phyloP scores from a whole-genome alignment of 257 asterid genomes.

The Ehretia macrophylla region DNA sequence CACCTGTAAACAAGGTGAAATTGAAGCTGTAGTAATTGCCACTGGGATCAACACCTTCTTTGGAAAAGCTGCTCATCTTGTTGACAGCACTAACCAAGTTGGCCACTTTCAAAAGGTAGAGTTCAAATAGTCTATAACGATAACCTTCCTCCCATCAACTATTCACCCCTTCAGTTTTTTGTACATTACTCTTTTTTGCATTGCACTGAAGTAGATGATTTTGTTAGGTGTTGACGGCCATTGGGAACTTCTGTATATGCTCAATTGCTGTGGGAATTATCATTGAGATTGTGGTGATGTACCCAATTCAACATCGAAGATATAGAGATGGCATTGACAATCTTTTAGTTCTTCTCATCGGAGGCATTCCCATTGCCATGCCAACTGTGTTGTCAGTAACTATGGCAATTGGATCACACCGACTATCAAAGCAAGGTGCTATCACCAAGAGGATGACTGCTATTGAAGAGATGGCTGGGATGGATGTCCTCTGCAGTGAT shows the following conservation, averaged over 20 bases:
- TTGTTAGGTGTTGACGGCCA: conserved; percentile 74
- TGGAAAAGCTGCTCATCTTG: conserved; percentile 62
- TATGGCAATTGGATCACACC: conserved; percentile 83
- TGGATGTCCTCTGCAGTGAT: conserved; percentile 85
- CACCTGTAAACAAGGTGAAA: conserved; percentile 57
- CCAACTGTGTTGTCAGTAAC: conserved; percentile 79
- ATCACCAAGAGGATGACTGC: conserved; percentile 92
- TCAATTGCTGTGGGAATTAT: conserved; percentile 59
- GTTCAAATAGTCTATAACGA: no score
- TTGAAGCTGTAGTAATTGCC: conserved; percentile 57
- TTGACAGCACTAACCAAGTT: conserved; percentile 46
- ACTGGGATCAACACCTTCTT: conserved; percentile 55
- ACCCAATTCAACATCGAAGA: conserved; percentile 45
- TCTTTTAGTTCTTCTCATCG: conserved; percentile 62
- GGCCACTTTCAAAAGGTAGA: conserved; percentile 55
- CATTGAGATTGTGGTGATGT: conserved; percentile 61
- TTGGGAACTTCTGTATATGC: conserved; percentile 84
- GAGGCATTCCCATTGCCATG: conserved; percentile 87
- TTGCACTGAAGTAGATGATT: no score
- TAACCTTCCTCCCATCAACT: no score
- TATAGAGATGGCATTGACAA: conserved; percentile 61
- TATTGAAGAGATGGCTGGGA: conserved; percentile 85
- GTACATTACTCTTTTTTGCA: no score
- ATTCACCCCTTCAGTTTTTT: no score
- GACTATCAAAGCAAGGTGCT: conserved; percentile 74